phyloP scores from a whole-genome alignment of 257 asterid genomes.

The Solanum appendiculatum region DNA sequence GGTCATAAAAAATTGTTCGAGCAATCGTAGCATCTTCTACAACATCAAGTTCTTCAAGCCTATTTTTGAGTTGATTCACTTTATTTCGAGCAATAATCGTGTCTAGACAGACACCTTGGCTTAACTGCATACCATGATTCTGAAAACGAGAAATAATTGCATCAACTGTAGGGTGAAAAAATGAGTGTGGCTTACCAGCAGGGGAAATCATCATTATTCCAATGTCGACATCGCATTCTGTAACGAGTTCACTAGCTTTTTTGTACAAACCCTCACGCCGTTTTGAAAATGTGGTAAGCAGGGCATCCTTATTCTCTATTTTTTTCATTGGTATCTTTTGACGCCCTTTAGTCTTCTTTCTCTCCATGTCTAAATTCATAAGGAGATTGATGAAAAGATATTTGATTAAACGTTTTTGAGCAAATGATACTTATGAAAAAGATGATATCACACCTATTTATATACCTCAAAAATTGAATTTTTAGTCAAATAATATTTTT shows the following conservation, averaged over 20 bases:
- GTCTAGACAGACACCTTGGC: not conserved
- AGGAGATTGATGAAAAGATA: not conserved
- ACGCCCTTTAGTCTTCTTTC: not conserved
- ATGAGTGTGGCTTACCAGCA: not conserved
- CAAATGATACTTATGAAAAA: not conserved
- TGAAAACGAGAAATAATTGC: not conserved
- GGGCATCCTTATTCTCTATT: not conserved
- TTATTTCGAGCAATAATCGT: not conserved
- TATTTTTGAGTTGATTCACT: too few relatives aligned
- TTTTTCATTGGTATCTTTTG: not conserved
- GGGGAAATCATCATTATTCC: not conserved
- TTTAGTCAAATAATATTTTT: not conserved
- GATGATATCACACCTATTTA: too few relatives aligned
- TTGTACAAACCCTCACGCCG: not conserved
- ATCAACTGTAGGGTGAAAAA: not conserved
- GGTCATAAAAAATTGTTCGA: not conserved
- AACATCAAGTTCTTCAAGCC: not conserved
- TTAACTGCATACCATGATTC: not conserved
- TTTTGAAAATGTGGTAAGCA: not conserved
- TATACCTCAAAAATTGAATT: not conserved
- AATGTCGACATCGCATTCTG: too few relatives aligned
- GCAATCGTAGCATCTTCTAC: too few relatives aligned
- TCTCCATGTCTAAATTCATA: not conserved
- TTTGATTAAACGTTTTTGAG: too few relatives aligned
- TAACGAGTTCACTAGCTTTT: not conserved